Base-by-base conservation (phyloP, 2,329 filamentous ascomycete species). In the Arthrobotrys entomopaga region DNA sequence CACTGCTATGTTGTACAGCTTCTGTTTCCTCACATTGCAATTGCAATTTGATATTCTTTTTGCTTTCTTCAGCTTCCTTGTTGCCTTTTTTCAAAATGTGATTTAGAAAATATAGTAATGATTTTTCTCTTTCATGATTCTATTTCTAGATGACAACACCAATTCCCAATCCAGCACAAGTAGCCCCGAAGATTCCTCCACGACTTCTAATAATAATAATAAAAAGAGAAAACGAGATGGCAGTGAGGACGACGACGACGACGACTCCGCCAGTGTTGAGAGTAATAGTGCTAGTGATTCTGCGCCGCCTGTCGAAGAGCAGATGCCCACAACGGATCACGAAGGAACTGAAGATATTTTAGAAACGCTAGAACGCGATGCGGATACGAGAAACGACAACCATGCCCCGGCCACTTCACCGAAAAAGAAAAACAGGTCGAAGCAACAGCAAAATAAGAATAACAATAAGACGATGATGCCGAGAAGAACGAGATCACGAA, bases 71-170 rank as follows among this genome's bases (percentile, higher is more conserved):
- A n/a, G 46, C 20, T 50, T 13, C n/a, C n/a, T n/a, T n/a, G n/a
- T 50, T 22, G 19, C 53, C 53, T 24, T 57, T 42, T 48, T 29
- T n/a, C n/a, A n/a, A 58, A 52, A 63, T 67, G 70, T 66, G 57
- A 74, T 63, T 61, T 63, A 64, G 58, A 63, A 38, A 73, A 66
- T 56, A 61, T 73, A 74, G 56, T 74, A 74, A 74, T 74, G 42
- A 74, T 70, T n/a, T 64, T 15, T 74, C 52, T 54, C 57, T 57
- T 53, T 46, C 58, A 16, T 49, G 46, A 43, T n/a, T 58, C 57
- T 74, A 66, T 63, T 66, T 74, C 69, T 74, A 74, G 70, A 67
- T 46, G 64, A 52, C 26, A 60, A 58, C 46, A 58, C 26, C 42
- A 13, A n/a, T 46, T 4, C 34, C 24, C 70, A 67, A 52, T 22